Evolutionary conservation across 768 basidiomycete species (phyloP), one percentile per base, ranked within the genome.

Genomic region (Boletus rubroflammeus): DNA sequence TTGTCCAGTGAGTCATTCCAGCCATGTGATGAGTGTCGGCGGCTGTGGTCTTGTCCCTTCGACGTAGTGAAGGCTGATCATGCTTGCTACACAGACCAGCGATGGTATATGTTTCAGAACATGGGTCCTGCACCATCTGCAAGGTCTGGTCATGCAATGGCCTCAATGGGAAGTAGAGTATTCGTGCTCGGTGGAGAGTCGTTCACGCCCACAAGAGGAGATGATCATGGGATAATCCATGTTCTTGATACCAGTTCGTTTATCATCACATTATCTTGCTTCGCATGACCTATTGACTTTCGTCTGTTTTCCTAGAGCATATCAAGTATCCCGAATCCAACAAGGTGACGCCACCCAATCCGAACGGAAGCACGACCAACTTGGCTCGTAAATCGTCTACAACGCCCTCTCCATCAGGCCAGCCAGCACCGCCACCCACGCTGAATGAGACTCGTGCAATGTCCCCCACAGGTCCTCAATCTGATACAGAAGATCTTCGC

Each of bases 71-170:
- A 35, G 15, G 43, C 56, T 68, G 51, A 69, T 51, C 6, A 28
- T 54, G 2, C 14, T 50, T 44, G 17, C 4, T 47, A 41, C 43
- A 29, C 67, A 98, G 96, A 94, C 72, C 91, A 93, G 66, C 81
- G 97, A 62, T 99, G 97, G 97, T 99, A 95, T 74, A 98, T 95
- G 93, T 99, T 99, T 77, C 94, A 98, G 72, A 97, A 98, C 67
- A 99, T 99, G 97, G 97, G 97, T 0, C 96, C 96, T 17, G 83
- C 92, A 15, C 97, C 97, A 1, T 86, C 79, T 38, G 91, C 93
- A 3, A 82, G 97, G 47, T 95, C 93, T 9, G 97, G 97, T 2
- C 97, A 99, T 72, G 91, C 96, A n/a, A 96, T 99, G 94, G 93
- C 95, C 7, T 85, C 92, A 13, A 86, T 90, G 67, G 93, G 91